Conservation (phyloP, 306 rosid species). For the Prunus mume region DNA sequence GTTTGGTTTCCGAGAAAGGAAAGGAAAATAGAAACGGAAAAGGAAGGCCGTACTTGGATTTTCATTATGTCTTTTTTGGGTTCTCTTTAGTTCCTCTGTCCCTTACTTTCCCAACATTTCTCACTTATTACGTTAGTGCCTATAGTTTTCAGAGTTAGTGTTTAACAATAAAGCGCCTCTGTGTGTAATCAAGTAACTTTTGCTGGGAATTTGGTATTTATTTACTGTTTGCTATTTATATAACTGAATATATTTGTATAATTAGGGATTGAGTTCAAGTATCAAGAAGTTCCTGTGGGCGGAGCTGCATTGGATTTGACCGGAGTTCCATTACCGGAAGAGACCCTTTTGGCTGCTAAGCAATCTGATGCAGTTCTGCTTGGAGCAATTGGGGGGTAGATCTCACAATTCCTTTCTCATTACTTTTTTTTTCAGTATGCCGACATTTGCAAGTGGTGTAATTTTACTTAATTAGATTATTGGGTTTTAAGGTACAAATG, state of each 20-base stretch:
- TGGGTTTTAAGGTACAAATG: slow-evolving; percentile 60
- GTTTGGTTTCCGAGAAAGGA: slow-evolving; percentile 1
- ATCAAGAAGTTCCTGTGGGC: slow-evolving; percentile 72
- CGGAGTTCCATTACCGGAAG: slow-evolving; percentile 82
- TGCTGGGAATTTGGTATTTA: background rate
- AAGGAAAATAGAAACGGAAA: background rate
- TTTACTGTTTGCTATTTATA: background rate
- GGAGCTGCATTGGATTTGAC: slow-evolving; percentile 88
- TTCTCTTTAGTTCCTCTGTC: background rate
- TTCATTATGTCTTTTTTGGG: background rate
- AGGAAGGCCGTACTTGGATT: background rate
- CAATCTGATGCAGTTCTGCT: slow-evolving; percentile 82
- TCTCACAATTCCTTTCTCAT: background rate
- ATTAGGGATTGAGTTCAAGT: slow-evolving; percentile 64
- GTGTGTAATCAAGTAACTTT: background rate
- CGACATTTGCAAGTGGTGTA: background rate
- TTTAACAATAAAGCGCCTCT: background rate
- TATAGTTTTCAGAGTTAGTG: too few relatives aligned
- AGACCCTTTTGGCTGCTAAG: slow-evolving; percentile 63
- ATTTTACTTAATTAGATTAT: background rate
- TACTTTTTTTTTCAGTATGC: too few relatives aligned
- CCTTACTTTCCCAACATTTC: background rate
- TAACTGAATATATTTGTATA: background rate
- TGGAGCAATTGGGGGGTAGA: slow-evolving; percentile 92
- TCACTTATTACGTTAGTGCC: background rate